These are phyloP conservation scores for Aspergillus sclerotioniger DNA, from an alignment of 495 filamentous ascomycete species.

Conservation along the genomic window DNA sequence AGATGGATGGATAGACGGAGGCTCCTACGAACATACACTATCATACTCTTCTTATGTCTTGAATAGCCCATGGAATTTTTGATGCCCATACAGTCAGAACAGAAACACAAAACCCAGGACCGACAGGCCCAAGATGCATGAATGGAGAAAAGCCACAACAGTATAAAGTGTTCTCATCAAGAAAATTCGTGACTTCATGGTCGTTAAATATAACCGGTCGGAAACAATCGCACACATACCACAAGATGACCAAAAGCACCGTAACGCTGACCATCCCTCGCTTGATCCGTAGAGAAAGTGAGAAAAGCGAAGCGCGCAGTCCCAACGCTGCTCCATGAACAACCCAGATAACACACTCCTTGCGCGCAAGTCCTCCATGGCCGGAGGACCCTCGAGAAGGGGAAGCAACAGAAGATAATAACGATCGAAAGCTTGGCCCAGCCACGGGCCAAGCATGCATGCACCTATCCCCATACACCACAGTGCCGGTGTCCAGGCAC, in stretches of 20 bases:
- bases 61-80: slow-evolving; percentile 5
- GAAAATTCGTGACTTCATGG: slow-evolving; percentile 51
- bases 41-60: neutral
- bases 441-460: neutral
- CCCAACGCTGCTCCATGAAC: slow-evolving; percentile 13
- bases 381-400: neutral
- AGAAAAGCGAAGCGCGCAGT: slow-evolving; percentile 18
- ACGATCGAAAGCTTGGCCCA: slow-evolving; percentile 11
- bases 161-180: slow-evolving; percentile 26
- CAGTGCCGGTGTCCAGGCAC: neutral
- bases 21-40: neutral
- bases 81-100: slow-evolving; percentile 12
- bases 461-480: slow-evolving; percentile 11
- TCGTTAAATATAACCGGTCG: slow-evolving; percentile 37
- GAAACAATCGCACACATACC: slow-evolving; percentile 20
- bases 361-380: slow-evolving; percentile 14
- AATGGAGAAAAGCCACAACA: slow-evolving; percentile 23
- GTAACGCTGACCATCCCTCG: slow-evolving; percentile 24
- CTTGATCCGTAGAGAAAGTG: slow-evolving; percentile 9
- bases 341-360: slow-evolving; percentile 17
- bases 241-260: slow-evolving; percentile 26
- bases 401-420: slow-evolving; percentile 2
- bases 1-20: too few relatives aligned
- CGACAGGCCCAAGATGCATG: slow-evolving; percentile 11
- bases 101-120: slow-evolving; percentile 3